Percentiles rank a stretch among this genome's conserved stretches.
Evolutionary conservation across 345 rosid genomes (phyloP).

Genomic region (Hirschfeldia incana): DNA sequence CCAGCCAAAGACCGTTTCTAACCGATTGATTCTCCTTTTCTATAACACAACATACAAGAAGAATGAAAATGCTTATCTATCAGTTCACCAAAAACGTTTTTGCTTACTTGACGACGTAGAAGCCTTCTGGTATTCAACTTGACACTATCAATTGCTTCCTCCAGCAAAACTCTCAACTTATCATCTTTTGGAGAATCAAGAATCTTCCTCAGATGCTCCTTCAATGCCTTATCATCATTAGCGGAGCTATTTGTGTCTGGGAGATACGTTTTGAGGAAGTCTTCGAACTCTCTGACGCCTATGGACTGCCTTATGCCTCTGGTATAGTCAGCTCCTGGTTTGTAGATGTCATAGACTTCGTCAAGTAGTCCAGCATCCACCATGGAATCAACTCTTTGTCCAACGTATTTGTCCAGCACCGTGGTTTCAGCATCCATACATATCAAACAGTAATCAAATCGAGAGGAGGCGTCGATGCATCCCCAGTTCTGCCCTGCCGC

Average conservation of each 20-base stretch:
- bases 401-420: slow-evolving; percentile 71
- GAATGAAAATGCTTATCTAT: background rate
- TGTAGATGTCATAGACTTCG: slow-evolving; percentile 78
- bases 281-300: slow-evolving; percentile 85
- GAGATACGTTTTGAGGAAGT: slow-evolving; percentile 49
- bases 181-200: slow-evolving; percentile 40
- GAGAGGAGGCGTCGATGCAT: slow-evolving; percentile 52
- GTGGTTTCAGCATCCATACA: slow-evolving; percentile 67
- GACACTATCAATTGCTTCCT: slow-evolving; percentile 69
- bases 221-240: slow-evolving; percentile 20
- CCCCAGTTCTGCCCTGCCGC: slow-evolving; percentile 99
- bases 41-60: slow-evolving; percentile 34
- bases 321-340: slow-evolving; percentile 63
- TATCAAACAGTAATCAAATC: slow-evolving; percentile 74
- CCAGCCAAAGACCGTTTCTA: slow-evolving; percentile 80
- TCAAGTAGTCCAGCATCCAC: slow-evolving; percentile 70
- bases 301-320: slow-evolving; percentile 88
- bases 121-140: slow-evolving; percentile 85
- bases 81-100: background rate
- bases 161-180: slow-evolving; percentile 49
- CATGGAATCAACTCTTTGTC: slow-evolving; percentile 83
- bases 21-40: slow-evolving; percentile 74
- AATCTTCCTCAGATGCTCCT: slow-evolving; percentile 49
- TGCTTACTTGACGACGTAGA: slow-evolving; percentile 85
- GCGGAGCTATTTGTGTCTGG: slow-evolving; percentile 20